phyloP scores from a whole-genome alignment of 176 grass and related monocot genomes.

The Elymus sibiricus region DNA sequence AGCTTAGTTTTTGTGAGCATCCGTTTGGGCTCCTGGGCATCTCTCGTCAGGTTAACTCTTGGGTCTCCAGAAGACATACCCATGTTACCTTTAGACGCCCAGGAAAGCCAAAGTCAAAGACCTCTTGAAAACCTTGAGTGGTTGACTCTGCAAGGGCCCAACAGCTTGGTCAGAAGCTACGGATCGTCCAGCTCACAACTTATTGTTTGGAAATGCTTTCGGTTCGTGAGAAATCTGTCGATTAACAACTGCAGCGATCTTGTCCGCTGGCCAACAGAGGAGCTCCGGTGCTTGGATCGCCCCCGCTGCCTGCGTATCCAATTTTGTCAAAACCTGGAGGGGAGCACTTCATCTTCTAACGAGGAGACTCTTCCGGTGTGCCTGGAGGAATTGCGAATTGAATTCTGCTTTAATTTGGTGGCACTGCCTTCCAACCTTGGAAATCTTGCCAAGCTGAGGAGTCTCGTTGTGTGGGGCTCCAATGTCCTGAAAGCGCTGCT shows the following conservation, averaged over 20 bases:
- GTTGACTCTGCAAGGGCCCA: not conserved
- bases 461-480: no score
- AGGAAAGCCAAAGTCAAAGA: not conserved
- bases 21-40: not conserved
- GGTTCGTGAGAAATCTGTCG: no score
- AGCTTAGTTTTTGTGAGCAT: not conserved
- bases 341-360: not conserved
- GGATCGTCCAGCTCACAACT: not conserved
- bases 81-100: not conserved
- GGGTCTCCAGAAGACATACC: not conserved
- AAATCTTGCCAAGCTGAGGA: no score
- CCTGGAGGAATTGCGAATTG: accelerated
- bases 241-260: accelerated
- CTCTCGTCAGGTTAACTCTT: not conserved
- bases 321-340: not conserved
- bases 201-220: no score
- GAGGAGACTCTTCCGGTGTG: not conserved
- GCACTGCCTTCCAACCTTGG: no score
- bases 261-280: not conserved
- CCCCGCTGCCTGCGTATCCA: accelerated
- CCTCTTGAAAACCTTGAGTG: not conserved
- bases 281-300: not conserved
- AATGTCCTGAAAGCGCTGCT: no score
- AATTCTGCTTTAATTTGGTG: accelerated
- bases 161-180: not conserved